Evolutionary conservation across 2,329 filamentous ascomycete genomes (phyloP).

Genomic region (Trichoderma koningii): DNA sequence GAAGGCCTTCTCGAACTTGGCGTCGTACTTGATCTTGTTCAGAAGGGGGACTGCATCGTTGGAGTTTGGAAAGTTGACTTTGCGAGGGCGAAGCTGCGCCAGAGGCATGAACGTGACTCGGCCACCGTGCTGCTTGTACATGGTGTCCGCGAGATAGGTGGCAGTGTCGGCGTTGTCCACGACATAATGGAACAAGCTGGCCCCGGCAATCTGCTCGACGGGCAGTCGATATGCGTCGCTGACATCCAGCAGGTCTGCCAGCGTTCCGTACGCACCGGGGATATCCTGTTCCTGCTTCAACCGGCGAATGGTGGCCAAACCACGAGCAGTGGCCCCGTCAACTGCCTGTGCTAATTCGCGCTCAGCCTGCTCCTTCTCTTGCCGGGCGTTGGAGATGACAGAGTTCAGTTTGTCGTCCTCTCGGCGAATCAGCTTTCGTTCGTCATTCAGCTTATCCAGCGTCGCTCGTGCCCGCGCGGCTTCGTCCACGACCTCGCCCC

Average conservation of each 20-base stretch:
- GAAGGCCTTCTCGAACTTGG: conserved; percentile 79
- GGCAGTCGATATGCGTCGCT: conserved; percentile 82
- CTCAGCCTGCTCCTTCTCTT: conserved; percentile 78
- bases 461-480: conserved; percentile 76
- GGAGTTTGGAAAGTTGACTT: conserved; percentile 77
- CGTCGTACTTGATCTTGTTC: conserved; percentile 79
- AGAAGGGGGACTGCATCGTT: conserved; percentile 86
- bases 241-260: conserved; percentile 91
- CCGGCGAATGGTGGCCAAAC: conserved; percentile 81
- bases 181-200: conserved; percentile 92
- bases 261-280: conserved; percentile 84
- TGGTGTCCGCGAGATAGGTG: conserved; percentile 73
- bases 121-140: conserved; percentile 79
- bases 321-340: conserved; percentile 84
- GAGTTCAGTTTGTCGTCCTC: conserved; percentile 86
- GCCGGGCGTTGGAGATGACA: conserved; percentile 71
- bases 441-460: conserved; percentile 77
- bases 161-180: conserved; percentile 91
- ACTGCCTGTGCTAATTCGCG: conserved; percentile 78
- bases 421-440: conserved; percentile 82
- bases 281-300: conserved; percentile 79
- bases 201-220: conserved; percentile 89
- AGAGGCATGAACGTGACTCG: conserved; percentile 94
- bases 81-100: conserved; percentile 72
- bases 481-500: conserved; percentile 71